Conservation (phyloP, 805 yeast species). For the Metschnikowia lochheadii region DNA sequence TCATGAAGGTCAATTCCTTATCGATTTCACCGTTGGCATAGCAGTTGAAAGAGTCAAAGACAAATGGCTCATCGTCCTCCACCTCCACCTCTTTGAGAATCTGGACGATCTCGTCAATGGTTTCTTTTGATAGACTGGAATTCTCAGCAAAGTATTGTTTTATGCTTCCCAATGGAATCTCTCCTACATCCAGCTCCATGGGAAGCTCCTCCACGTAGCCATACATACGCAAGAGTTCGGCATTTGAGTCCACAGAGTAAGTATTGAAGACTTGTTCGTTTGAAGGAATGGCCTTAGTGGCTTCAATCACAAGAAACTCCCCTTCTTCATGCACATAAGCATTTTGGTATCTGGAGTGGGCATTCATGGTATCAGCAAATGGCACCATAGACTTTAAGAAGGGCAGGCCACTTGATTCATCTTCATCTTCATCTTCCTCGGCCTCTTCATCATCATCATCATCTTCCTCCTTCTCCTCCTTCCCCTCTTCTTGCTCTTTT, state of each 20-base stretch:
- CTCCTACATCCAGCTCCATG: constrained; percentile 78
- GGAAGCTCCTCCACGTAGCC: constrained; percentile 82
- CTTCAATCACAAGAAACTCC: constrained; percentile 61
- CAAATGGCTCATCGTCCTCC: constrained; percentile 39
- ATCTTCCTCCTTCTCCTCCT: constrained; percentile 19
- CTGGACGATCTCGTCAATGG: constrained; percentile 35
- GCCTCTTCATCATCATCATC: constrained; percentile 9
- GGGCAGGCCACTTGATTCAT: constrained; percentile 10
- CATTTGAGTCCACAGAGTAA: constrained; percentile 86
- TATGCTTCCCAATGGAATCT: constrained; percentile 49
- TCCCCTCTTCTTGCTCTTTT: constrained; percentile 19
- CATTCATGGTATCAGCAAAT: constrained; percentile 84
- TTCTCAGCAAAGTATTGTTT: constrained; percentile 30
- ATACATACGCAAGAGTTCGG: constrained; percentile 85
- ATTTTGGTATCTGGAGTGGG: constrained; percentile 73
- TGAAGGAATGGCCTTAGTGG: constrained; percentile 52
- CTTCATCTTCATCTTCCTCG: constrained; percentile 18
- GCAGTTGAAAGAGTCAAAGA: constrained; percentile 59
- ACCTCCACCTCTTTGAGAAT: constrained; percentile 28
- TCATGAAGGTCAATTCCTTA: constrained; percentile 53
- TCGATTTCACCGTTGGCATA: constrained; percentile 53
- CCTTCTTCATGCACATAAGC: constrained; percentile 60
- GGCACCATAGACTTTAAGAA: constrained; percentile 85
- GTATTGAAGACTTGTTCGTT: constrained; percentile 83
- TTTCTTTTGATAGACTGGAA: constrained; percentile 19